Percentiles rank a stretch among this genome's conserved stretches.
phyloP scores from a whole-genome alignment of 164 flowering plant genomes.

The Dillenia suffruticosa region DNA sequence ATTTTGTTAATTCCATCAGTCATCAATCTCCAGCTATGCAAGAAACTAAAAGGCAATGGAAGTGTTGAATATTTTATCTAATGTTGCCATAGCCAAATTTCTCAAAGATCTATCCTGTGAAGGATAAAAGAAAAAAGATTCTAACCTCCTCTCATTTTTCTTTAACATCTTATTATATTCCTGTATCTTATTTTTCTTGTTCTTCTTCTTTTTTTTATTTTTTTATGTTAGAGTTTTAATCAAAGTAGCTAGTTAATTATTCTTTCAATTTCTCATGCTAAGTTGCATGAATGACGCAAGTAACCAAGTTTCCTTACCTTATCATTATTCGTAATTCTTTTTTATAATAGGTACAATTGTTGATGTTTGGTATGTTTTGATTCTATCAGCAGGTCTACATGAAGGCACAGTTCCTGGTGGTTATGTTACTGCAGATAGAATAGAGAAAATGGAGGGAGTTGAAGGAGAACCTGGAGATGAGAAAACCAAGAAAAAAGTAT shows the following conservation, averaged over 20 bases:
- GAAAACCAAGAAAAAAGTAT: constrained; percentile 24
- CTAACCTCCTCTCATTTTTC: too few relatives aligned
- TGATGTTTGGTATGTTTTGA: not conserved
- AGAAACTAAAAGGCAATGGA: too few relatives aligned
- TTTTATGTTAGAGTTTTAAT: not conserved
- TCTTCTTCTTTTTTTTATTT: not conserved
- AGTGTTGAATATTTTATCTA: too few relatives aligned
- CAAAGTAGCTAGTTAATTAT: too few relatives aligned
- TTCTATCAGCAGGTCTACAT: constrained; percentile 6
- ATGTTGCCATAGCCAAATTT: too few relatives aligned
- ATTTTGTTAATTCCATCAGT: too few relatives aligned
- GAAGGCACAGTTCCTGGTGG: constrained; percentile 5
- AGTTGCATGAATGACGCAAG: not conserved
- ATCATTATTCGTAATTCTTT: not conserved
- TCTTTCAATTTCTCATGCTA: not conserved
- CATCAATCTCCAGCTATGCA: too few relatives aligned
- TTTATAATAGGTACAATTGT: not conserved
- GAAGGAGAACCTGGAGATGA: constrained; percentile 21
- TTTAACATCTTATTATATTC: not conserved
- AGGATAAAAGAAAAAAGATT: too few relatives aligned
- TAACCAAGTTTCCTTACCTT: not conserved
- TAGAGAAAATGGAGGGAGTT: constrained; percentile 18
- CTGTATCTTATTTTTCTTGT: not conserved
- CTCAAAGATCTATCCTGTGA: too few relatives aligned
- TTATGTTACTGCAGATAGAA: not conserved